These are phyloP conservation scores for Ochetophila trinervis DNA, from an alignment of 306 rosid genomes.

Conservation along the genomic window DNA sequence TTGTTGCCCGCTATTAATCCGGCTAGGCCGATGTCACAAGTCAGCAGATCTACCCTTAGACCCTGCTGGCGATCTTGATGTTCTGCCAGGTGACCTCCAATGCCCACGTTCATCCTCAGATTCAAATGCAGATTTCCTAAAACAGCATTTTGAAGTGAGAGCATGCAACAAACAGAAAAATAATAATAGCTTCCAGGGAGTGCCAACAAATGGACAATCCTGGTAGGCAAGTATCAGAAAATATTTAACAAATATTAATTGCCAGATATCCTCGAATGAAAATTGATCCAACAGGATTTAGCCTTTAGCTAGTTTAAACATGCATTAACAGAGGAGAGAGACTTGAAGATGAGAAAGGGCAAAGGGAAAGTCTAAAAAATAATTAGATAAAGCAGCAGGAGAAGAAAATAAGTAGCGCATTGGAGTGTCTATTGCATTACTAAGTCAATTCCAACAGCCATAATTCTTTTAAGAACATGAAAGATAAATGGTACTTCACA, in stretches of 20 bases:
- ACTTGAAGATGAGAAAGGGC: too few species aligned
- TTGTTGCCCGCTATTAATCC: constrained; percentile 31
- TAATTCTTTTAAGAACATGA: too few species aligned
- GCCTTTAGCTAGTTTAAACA: too few species aligned
- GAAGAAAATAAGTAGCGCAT: too few species aligned
- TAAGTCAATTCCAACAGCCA: too few species aligned
- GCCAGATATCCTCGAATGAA: background rate
- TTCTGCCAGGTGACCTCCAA: constrained; percentile 68
- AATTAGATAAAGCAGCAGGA: too few species aligned
- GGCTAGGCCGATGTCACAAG: constrained; percentile 39
- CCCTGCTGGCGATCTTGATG: constrained; percentile 79
- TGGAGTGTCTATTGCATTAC: too few species aligned
- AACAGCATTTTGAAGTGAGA: constrained; percentile 14
- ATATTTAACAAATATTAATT: background rate
- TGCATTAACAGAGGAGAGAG: too few species aligned
- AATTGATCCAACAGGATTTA: too few species aligned
- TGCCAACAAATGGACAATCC: background rate
- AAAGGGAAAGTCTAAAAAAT: too few species aligned
- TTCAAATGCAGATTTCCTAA: constrained; percentile 64
- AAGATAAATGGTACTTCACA: background rate
- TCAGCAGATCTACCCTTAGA: constrained; percentile 77
- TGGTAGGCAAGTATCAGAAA: too few species aligned
- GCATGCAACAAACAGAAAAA: background rate
- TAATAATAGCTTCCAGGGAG: background rate
- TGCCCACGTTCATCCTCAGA: constrained; percentile 54